Base-by-base conservation (phyloP, 129 eudicot species). In the Sambucus nigra region DNA sequence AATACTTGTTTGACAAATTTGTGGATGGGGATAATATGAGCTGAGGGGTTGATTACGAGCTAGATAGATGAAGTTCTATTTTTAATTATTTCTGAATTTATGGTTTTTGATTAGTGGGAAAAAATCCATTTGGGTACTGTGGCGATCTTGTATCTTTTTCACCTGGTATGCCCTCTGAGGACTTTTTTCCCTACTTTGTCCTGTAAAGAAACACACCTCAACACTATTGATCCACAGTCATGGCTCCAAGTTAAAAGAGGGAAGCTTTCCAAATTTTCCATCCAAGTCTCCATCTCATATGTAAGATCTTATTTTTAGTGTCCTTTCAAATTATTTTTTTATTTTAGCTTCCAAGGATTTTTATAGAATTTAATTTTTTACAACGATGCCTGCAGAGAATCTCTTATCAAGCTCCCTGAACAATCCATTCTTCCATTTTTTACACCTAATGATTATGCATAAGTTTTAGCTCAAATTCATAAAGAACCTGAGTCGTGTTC, bases 241-340 rank as follows among this genome's bases (percentile, higher is more conserved):
- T 91, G 98, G 98, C 86, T 91, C 54, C 98, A 91, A 85, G 98
- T 85, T 55, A 95, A 91, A 75, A 85, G 98, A 69, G 98, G 95
- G 57, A 91, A 85, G 74, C 81, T 91, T 61, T 70, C 95, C 7
- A 91, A 91, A 56, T n/a, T 65, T 76, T 48, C 67, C 89, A 15
- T 41, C 88, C 10, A 80, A 81, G 53, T 71, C 88, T 42, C 76
- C 94, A 17, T 81, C 95, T 47, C 84, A 94, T 6, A 60, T 91
- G 98, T 91, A 79, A 72, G 80, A 50, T 65, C 49, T 12, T 38
- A 29, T 17, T 60, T 51, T n/a, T n/a, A n/a, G 45, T 0, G 25
- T 48, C 7, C 18, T 33, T 14, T 47, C 11, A 11, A 16, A 49
- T 14, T 9, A 1, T 29, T 39, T 25, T 28, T 41, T 24, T 15